These are phyloP conservation scores for Trichothecium roseum DNA, from an alignment of 2,329 filamentous ascomycete genomes.

Conservation along the genomic window DNA sequence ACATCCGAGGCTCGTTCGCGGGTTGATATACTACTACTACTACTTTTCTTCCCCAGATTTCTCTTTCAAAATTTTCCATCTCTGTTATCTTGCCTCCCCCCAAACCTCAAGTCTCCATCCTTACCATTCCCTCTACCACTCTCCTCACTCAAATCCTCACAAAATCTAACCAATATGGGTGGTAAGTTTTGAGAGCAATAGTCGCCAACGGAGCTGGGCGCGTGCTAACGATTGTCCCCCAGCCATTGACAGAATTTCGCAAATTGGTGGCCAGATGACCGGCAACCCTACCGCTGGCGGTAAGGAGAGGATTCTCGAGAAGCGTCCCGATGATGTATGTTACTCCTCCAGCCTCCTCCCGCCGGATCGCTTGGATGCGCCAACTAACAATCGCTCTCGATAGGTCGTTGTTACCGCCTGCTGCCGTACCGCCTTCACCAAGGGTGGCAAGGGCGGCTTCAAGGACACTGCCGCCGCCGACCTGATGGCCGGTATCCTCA, in stretches of 20 bases:
- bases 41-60: not conserved
- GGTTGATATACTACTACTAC: too few relatives aligned
- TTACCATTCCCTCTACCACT: not conserved
- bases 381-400: conserved; percentile 13
- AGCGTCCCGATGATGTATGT: conserved; percentile 56
- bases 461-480: conserved; percentile 89
- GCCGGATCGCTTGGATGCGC: conserved; percentile 1
- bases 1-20: too few relatives aligned
- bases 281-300: conserved; percentile 44
- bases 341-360: too few relatives aligned
- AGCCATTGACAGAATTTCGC: conserved; percentile 48
- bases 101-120: not conserved
- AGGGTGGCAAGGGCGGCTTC: conserved; percentile 86
- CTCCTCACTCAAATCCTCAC: not conserved
- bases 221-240: conserved; percentile 9
- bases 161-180: conserved; percentile 10
- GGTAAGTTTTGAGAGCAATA: conserved; percentile 7
- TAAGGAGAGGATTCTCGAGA: conserved; percentile 50
- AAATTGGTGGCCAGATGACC: conserved; percentile 54
- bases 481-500: conserved; percentile 74
- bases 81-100: not conserved
- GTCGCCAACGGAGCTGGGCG: not conserved
- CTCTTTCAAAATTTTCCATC: not conserved
- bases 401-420: conserved; percentile 84
- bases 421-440: conserved; percentile 85